Conservation (phyloP, 108 stramenopile species). For the Pelagomonas calceolata region DNA sequence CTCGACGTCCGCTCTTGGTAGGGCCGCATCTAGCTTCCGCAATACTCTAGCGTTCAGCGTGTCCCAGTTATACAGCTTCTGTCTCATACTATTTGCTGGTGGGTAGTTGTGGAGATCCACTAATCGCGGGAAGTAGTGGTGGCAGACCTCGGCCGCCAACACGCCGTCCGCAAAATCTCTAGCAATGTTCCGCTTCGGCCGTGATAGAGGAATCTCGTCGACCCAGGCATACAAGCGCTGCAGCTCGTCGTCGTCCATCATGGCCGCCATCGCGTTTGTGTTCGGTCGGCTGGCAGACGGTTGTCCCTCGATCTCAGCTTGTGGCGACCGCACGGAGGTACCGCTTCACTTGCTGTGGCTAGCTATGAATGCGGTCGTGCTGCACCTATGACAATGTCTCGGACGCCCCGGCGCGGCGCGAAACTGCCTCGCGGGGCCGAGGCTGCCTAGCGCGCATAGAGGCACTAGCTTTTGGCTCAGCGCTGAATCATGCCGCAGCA, state of each 20-base stretch:
- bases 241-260: slow-evolving; percentile 23
- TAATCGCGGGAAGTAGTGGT: slow-evolving; percentile 48
- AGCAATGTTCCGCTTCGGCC: slow-evolving; percentile 53
- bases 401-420: no score
- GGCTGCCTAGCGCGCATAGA: no score
- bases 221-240: slow-evolving; percentile 50
- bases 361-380: no score
- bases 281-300: no score
- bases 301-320: no score
- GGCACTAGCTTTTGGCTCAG: no score
- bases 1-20: slow-evolving; percentile 32
- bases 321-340: no score
- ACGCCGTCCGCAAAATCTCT: slow-evolving; percentile 58
- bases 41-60: slow-evolving; percentile 41
- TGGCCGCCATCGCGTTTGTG: neutral
- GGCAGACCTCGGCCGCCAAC: slow-evolving; percentile 49
- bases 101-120: slow-evolving; percentile 57
- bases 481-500: no score
- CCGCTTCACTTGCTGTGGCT: no score
- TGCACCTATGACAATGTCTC: no score
- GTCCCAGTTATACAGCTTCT: slow-evolving; percentile 55
- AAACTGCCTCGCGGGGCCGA: no score
- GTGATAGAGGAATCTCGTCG: slow-evolving; percentile 47
- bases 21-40: slow-evolving; percentile 21
- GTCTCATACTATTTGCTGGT: slow-evolving; percentile 35